These are phyloP conservation scores for Cicer arietinum DNA, from an alignment of 306 rosid species.

Conservation along the genomic window DNA sequence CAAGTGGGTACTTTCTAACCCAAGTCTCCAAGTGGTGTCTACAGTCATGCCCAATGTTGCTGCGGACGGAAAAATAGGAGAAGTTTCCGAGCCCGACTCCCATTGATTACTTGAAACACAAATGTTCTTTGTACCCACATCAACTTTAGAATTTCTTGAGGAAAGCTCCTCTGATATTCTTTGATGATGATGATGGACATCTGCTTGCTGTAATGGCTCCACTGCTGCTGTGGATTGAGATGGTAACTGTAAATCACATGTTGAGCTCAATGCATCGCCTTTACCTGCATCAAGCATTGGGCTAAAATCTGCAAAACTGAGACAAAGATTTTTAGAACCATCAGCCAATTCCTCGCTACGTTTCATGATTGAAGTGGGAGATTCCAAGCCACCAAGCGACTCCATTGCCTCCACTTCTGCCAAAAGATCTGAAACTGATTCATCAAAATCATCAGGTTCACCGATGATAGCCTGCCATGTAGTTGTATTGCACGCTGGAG, in stretches of 20 bases:
- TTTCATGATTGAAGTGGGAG: slow-evolving; percentile 70
- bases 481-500: slow-evolving; percentile 60
- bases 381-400: slow-evolving; percentile 79
- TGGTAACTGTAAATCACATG: slow-evolving; percentile 64
- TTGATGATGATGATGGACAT: slow-evolving; percentile 55
- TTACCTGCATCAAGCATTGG: slow-evolving; percentile 81
- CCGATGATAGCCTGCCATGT: slow-evolving; percentile 77
- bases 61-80: slow-evolving; percentile 50
- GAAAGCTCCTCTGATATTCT: slow-evolving; percentile 57
- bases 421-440: slow-evolving; percentile 93
- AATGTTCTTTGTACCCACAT: slow-evolving; percentile 56
- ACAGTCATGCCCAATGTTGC: slow-evolving; percentile 57
- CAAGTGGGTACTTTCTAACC: slow-evolving; percentile 57
- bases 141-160: slow-evolving; percentile 56
- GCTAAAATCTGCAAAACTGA: slow-evolving; percentile 70
- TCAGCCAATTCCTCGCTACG: slow-evolving; percentile 66
- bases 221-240: slow-evolving; percentile 57
- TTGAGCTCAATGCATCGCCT: slow-evolving; percentile 83
- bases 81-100: slow-evolving; percentile 59
- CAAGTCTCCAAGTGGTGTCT: slow-evolving; percentile 67
- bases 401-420: slow-evolving; percentile 99
- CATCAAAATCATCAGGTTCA: slow-evolving; percentile 79
- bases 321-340: slow-evolving; percentile 74
- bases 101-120: slow-evolving; percentile 64
- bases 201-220: slow-evolving; percentile 53